Percentiles rank a stretch among this genome's conserved stretches.
These are phyloP conservation scores for Podospora pseudoanserina DNA, from an alignment of 495 filamentous ascomycete genomes.

Conservation along the genomic window DNA sequence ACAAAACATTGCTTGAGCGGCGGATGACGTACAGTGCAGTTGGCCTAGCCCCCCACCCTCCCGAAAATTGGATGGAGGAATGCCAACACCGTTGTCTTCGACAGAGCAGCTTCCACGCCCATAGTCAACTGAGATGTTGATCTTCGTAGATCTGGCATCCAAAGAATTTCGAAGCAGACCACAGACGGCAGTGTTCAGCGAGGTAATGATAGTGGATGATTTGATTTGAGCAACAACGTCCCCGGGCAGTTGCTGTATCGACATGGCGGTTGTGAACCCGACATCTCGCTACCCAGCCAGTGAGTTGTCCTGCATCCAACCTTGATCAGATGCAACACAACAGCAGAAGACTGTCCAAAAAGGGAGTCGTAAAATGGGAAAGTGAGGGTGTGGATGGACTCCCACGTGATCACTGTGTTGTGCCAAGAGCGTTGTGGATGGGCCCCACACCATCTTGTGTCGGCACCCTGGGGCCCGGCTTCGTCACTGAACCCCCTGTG, in stretches of 20 bases:
- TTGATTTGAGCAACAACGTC: conserved; percentile 82
- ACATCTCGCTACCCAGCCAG: conserved; percentile 17
- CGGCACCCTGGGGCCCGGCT: not conserved
- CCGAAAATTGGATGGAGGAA: conserved; percentile 66
- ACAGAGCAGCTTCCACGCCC: conserved; percentile 72
- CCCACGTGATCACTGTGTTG: not conserved
- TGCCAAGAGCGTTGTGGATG: not conserved
- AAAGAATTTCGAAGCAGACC: conserved; percentile 83
- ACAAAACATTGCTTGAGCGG: not conserved
- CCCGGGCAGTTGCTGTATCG: conserved; percentile 68
- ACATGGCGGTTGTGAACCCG: conserved; percentile 38
- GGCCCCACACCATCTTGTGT: conserved; percentile 3
- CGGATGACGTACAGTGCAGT: conserved; percentile 58
- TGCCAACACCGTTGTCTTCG: conserved; percentile 85
- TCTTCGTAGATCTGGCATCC: conserved; percentile 69
- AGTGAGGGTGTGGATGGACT: not conserved
- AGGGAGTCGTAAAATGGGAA: not conserved
- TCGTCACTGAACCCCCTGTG: conserved; percentile 6
- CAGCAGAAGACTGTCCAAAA: not conserved
- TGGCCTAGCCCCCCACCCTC: conserved; percentile 70
- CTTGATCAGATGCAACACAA: not conserved
- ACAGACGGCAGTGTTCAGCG: conserved; percentile 66
- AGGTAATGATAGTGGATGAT: conserved; percentile 74
- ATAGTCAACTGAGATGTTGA: conserved; percentile 73
- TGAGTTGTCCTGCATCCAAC: not conserved